phyloP scores from a whole-genome alignment of 257 asterid species.

The Solanum neorickii region DNA sequence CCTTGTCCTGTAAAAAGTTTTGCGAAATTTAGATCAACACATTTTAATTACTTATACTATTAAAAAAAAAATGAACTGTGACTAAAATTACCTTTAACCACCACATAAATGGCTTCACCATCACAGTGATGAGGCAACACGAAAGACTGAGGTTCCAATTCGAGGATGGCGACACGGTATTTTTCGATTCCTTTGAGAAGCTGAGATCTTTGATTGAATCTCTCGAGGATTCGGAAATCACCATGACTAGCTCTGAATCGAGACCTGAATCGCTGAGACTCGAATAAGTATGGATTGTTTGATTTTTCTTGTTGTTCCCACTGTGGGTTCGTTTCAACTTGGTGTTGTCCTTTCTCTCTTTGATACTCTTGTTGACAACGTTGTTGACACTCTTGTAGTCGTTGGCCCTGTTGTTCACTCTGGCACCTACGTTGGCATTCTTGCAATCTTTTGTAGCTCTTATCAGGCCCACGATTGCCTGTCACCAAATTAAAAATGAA shows the following conservation, averaged over 20 bases:
- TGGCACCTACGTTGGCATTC: slow-evolving; percentile 15
- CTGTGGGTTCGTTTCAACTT: neutral
- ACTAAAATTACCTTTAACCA: neutral
- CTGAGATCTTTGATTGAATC: slow-evolving; percentile 21
- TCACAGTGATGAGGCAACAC: slow-evolving; percentile 38
- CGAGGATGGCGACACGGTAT: slow-evolving; percentile 19
- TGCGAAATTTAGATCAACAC: neutral
- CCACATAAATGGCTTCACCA: slow-evolving; percentile 16
- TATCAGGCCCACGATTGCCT: neutral
- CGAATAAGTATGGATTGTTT: slow-evolving; percentile 23
- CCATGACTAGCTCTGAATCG: slow-evolving; percentile 20
- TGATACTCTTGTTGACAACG: neutral
- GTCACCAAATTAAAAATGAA: neutral
- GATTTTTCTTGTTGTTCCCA: neutral
- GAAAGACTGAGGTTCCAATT: slow-evolving; percentile 32
- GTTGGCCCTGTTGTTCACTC: neutral
- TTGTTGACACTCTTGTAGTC: neutral
- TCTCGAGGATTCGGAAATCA: slow-evolving; percentile 18
- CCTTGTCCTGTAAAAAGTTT: slow-evolving; percentile 19
- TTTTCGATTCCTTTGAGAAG: slow-evolving; percentile 29
- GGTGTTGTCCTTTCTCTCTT: neutral
- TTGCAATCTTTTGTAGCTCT: neutral
- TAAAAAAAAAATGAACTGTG: too few species aligned
- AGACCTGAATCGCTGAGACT: slow-evolving; percentile 10
- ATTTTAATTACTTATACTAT: neutral